Percentiles rank a stretch among this genome's conserved stretches.
phyloP scores from a whole-genome alignment of 441 rosid species.

The Metrosideros polymorpha region DNA sequence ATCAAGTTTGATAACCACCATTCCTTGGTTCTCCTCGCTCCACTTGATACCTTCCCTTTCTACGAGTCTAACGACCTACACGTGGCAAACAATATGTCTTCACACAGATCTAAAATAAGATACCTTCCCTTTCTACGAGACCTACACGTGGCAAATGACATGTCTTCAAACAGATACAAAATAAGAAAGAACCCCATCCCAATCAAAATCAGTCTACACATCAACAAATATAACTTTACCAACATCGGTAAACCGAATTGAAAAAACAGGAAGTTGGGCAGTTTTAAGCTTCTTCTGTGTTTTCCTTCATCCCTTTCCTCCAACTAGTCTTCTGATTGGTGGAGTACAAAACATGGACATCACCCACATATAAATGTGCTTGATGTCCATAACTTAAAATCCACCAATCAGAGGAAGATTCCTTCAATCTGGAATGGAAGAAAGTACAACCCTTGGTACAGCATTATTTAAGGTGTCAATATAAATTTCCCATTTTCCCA shows the following conservation, averaged over 20 bases:
- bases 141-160: neutral
- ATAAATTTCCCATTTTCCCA: neutral
- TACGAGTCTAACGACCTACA: slow-evolving; percentile 52
- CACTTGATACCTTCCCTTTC: slow-evolving; percentile 52
- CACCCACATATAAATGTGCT: too few relatives aligned
- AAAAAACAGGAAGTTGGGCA: neutral
- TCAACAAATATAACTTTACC: neutral
- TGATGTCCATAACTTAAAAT: too few relatives aligned
- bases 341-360: neutral
- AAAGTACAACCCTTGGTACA: neutral
- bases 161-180: neutral
- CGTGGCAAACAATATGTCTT: neutral
- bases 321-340: neutral
- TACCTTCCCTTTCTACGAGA: neutral
- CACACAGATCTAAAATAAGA: neutral
- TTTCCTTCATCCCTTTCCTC: neutral
- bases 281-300: neutral
- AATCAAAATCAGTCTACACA: neutral
- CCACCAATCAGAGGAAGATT: too few relatives aligned
- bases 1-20: slow-evolving; percentile 50
- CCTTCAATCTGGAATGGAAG: too few relatives aligned
- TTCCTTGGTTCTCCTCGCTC: slow-evolving; percentile 74
- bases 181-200: neutral
- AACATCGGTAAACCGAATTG: neutral
- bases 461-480: neutral